Evolutionary conservation across 1,284 basidiomycete species (phyloP).

Genomic region (Gomphus sp.): DNA sequence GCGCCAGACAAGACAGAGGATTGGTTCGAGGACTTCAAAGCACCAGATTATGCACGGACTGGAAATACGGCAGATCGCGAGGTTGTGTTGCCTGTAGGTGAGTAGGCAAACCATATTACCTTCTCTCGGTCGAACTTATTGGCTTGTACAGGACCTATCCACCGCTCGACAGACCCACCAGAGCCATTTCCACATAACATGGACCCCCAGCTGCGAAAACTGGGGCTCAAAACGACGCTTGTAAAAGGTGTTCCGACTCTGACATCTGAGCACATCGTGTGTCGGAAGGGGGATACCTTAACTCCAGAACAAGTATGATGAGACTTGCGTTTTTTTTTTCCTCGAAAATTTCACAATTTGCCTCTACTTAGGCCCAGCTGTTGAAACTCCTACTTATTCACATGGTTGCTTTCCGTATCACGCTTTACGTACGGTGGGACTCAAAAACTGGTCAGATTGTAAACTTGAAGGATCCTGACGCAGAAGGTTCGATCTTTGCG

Average conservation of each 20-base stretch:
- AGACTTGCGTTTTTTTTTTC: neutral
- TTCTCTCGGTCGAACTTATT: neutral
- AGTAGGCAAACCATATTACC: constrained; percentile 9
- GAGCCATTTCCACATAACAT: constrained; percentile 93
- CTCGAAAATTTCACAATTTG: neutral
- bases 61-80: constrained; percentile 75
- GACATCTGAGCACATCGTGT: constrained; percentile 73
- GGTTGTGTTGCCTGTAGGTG: constrained; percentile 63
- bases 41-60: constrained; percentile 87
- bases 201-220: constrained; percentile 89
- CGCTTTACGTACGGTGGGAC: constrained; percentile 68
- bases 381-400: constrained; percentile 82
- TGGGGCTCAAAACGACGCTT: constrained; percentile 84
- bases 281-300: constrained; percentile 74
- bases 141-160: constrained; percentile 42
- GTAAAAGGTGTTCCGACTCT: constrained; percentile 85
- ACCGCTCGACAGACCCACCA: constrained; percentile 56
- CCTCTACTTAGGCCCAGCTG: constrained; percentile 63
- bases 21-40: constrained; percentile 90
- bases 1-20: constrained; percentile 83
- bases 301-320: constrained; percentile 46
- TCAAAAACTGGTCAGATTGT: constrained; percentile 60
- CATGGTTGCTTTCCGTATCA: constrained; percentile 77
- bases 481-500: constrained; percentile 20
- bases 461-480: constrained; percentile 31